These are phyloP conservation scores for Globisporangium apiculatum DNA, from an alignment of 352 stramenopile genomes.

Conservation along the genomic window DNA sequence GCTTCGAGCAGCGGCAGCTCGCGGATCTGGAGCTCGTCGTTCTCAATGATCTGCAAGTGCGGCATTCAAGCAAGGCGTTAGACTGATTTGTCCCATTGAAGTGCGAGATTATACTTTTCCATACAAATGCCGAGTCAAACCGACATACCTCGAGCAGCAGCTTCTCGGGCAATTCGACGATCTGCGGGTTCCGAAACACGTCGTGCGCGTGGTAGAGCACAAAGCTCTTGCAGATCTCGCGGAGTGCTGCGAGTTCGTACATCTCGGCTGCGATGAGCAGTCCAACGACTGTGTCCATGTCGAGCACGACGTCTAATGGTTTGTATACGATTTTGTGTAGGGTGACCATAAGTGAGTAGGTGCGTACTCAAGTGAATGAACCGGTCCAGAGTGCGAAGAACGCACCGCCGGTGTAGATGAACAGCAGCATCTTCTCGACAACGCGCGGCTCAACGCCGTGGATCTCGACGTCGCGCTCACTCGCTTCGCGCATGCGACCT, in stretches of 20 bases:
- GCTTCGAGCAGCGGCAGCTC: conserved; percentile 74
- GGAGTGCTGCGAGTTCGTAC: conserved; percentile 72
- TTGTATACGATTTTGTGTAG: too few relatives aligned
- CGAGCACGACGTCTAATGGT: conserved; percentile 52
- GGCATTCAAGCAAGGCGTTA: too few relatives aligned
- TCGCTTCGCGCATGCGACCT: conserved; percentile 69
- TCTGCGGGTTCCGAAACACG: conserved; percentile 67
- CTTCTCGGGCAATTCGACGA: conserved; percentile 78
- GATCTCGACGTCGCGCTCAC: conserved; percentile 62
- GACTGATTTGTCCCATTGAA: too few relatives aligned
- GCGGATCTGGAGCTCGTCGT: conserved; percentile 82
- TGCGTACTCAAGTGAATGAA: background rate
- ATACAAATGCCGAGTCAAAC: background rate
- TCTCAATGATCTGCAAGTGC: conserved; percentile 41
- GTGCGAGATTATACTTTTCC: too few relatives aligned
- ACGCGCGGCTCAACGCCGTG: conserved; percentile 50
- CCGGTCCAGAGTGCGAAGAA: background rate
- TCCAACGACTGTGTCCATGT: conserved; percentile 64
- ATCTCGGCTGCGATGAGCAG: conserved; percentile 77
- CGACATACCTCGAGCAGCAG: conserved; percentile 55
- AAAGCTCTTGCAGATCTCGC: conserved; percentile 79
- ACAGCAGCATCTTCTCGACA: conserved; percentile 79
- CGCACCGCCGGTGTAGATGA: conserved; percentile 76
- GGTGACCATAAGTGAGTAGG: too few relatives aligned
- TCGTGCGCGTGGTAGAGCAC: conserved; percentile 77